Conservation (phyloP, 2,329 filamentous ascomycete species). For the Zymoseptoria brevis region DNA sequence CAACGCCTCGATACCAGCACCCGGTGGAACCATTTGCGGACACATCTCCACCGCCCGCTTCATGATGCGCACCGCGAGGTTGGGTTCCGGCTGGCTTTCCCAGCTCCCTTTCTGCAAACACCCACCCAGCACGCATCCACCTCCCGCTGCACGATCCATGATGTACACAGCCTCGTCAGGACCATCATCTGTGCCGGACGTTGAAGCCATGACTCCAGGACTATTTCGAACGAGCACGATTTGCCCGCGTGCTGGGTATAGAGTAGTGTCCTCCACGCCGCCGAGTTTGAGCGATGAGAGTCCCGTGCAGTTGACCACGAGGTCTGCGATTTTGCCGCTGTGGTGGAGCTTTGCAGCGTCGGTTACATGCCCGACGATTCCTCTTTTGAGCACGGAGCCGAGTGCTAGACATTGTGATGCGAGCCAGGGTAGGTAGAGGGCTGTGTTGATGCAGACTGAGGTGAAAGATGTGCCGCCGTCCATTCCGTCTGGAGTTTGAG, state of each 20-base stretch:
- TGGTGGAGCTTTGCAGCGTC: slow-evolving; percentile 59
- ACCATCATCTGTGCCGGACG: slow-evolving; percentile 66
- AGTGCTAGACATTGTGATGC: slow-evolving; percentile 68
- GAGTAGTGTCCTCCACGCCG: slow-evolving; percentile 66
- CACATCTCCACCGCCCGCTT: slow-evolving; percentile 59
- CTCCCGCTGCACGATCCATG: slow-evolving; percentile 73
- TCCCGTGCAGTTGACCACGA: slow-evolving; percentile 81
- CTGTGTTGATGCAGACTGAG: slow-evolving; percentile 85
- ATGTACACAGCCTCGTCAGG: slow-evolving; percentile 66
- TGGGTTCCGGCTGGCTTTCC: slow-evolving; percentile 71
- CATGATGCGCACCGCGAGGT: slow-evolving; percentile 78
- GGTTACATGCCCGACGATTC: slow-evolving; percentile 54
- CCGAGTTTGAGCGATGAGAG: slow-evolving; percentile 67
- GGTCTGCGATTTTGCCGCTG: slow-evolving; percentile 49
- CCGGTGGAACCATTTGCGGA: slow-evolving; percentile 52
- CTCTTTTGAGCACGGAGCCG: slow-evolving; percentile 51
- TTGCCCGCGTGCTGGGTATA: slow-evolving; percentile 75
- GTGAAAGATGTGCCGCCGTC: slow-evolving; percentile 70
- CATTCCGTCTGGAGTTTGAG: slow-evolving; percentile 51
- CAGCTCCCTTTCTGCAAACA: slow-evolving; percentile 73
- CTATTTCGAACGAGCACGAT: slow-evolving; percentile 77
- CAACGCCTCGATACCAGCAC: slow-evolving; percentile 63
- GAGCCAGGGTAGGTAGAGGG: slow-evolving; percentile 81
- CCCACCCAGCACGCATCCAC: slow-evolving; percentile 80
- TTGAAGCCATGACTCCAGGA: slow-evolving; percentile 58